Evolutionary conservation across 1,284 basidiomycete genomes (phyloP).

Genomic region (Ganoderma multipileum): DNA sequence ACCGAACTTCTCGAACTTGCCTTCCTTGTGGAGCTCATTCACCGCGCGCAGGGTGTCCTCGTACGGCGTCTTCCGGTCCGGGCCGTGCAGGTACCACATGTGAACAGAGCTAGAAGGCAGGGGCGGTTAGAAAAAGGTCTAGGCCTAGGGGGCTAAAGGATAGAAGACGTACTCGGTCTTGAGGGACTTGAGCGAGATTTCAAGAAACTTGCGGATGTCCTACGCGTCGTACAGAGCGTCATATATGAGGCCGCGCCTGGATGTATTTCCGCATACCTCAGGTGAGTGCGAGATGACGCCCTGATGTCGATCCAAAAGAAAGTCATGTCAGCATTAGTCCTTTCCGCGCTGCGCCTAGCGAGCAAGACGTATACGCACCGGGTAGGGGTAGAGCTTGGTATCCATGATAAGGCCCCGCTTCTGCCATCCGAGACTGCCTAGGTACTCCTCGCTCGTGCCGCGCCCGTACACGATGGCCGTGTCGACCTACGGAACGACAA

Average conservation of each 20-base stretch:
- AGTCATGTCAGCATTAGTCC: background rate
- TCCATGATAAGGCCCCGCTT: conserved; percentile 56
- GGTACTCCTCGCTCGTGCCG: conserved; percentile 57
- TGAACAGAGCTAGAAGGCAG: conserved; percentile 35
- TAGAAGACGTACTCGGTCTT: background rate
- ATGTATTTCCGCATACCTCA: background rate
- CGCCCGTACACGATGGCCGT: conserved; percentile 57
- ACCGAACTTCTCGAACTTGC: conserved; percentile 48
- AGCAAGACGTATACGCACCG: background rate
- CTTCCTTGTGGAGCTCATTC: conserved; percentile 49
- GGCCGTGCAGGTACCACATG: conserved; percentile 62
- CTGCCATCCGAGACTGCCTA: conserved; percentile 46
- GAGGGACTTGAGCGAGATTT: background rate
- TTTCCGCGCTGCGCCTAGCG: too few relatives aligned
- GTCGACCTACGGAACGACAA: conserved; percentile 52
- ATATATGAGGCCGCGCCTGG: too few relatives aligned
- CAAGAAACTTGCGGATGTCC: background rate
- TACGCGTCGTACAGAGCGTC: background rate
- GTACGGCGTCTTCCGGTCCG: conserved; percentile 55
- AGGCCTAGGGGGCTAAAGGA: background rate
- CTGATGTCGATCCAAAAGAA: background rate
- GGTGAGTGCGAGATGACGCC: background rate
- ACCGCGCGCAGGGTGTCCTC: conserved; percentile 54
- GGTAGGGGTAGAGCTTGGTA: conserved; percentile 39
- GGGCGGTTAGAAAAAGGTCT: background rate